Conservation (phyloP, 2,329 filamentous ascomycete species). For the Pleoardoris graminearum region DNA sequence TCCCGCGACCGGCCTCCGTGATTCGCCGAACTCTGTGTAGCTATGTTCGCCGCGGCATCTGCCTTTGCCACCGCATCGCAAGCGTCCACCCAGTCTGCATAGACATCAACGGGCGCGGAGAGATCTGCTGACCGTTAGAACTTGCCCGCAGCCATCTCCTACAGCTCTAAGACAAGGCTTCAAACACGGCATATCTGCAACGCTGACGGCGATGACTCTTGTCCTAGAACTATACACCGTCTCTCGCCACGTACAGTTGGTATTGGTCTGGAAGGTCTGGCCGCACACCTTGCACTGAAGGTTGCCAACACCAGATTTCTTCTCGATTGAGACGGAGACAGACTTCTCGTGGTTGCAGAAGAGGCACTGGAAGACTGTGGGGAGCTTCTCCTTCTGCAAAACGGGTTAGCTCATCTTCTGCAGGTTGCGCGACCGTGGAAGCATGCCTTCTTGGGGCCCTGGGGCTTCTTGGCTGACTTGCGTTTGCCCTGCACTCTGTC, state of each 20-base stretch:
- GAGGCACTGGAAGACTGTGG: constrained; percentile 89
- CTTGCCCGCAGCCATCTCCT: too few species aligned
- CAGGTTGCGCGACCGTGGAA: constrained; percentile 6
- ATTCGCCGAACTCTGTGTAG: constrained; percentile 28
- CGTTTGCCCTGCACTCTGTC: constrained; percentile 71
- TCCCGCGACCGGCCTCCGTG: constrained; percentile 32
- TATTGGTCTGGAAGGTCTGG: constrained; percentile 87
- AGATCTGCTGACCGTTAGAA: constrained; percentile 63
- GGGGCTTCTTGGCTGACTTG: constrained; percentile 80
- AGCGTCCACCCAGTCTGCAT: constrained; percentile 98
- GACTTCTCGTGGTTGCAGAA: constrained; percentile 99
- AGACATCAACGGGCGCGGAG: constrained; percentile 90
- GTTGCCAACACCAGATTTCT: constrained; percentile 84
- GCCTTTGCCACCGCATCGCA: constrained; percentile 73
- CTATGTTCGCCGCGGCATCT: constrained; percentile 48
- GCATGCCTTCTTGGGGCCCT: constrained; percentile 78
- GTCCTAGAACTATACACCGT: constrained; percentile 4
- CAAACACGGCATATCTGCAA: too few species aligned
- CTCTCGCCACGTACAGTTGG: constrained; percentile 72
- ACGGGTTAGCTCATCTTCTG: constrained; percentile 17
- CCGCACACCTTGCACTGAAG: constrained; percentile 91
- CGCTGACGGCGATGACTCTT: too few species aligned
- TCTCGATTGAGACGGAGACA: constrained; percentile 87
- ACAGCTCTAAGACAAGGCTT: neutral
- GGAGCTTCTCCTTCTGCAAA: constrained; percentile 63